These are phyloP conservation scores for Withania somnifera DNA, from an alignment of 305 asterid genomes.

Conservation along the genomic window DNA sequence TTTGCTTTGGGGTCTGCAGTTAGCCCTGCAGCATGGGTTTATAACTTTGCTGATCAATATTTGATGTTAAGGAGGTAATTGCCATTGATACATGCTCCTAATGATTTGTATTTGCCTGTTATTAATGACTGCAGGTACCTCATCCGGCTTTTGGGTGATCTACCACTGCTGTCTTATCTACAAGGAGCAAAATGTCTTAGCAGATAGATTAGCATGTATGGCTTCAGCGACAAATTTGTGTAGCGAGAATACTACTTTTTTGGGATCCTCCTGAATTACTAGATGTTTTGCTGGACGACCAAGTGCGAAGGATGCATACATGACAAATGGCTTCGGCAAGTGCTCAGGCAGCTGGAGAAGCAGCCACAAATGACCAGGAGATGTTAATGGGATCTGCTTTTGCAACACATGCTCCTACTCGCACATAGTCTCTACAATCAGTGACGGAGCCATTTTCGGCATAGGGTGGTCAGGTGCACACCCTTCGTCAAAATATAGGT, in stretches of 20 bases:
- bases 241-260: not conserved
- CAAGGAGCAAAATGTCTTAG: not conserved
- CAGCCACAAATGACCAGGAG: not conserved
- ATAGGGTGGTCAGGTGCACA: no score
- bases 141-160: not conserved
- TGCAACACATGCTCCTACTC: not conserved
- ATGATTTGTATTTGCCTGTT: not conserved
- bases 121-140: not conserved
- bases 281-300: not conserved
- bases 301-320: not conserved
- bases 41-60: not conserved
- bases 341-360: not conserved
- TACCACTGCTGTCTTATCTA: not conserved
- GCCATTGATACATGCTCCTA: not conserved
- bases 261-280: not conserved
- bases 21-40: not conserved
- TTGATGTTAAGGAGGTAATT: not conserved
- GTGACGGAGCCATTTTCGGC: no score
- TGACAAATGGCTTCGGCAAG: not conserved
- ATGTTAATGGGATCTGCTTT: not conserved
- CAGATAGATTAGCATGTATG: not conserved
- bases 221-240: not conserved
- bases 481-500: no score
- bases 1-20: not conserved
- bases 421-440: no score